phyloP scores from a whole-genome alignment of 2,329 filamentous ascomycete species.

The Pestalotiopsis sp. region DNA sequence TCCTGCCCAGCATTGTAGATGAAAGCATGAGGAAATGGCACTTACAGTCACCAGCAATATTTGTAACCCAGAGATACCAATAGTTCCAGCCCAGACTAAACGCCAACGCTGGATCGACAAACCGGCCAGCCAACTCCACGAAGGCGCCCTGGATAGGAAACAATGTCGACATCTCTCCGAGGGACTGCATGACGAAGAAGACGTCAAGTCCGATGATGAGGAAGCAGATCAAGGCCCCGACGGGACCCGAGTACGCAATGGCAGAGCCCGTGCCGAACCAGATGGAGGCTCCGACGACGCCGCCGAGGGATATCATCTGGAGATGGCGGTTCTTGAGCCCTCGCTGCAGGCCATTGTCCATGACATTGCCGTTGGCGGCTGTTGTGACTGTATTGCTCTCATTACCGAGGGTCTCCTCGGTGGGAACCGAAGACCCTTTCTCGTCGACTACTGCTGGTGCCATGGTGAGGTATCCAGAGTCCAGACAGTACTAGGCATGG shows the following conservation, averaged over 20 bases:
- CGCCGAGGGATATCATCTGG: slow-evolving; percentile 32
- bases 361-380: slow-evolving; percentile 27
- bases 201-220: slow-evolving; percentile 33
- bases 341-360: slow-evolving; percentile 29
- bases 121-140: slow-evolving; percentile 51
- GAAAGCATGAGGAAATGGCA: neutral
- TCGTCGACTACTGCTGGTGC: neutral
- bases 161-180: slow-evolving; percentile 58
- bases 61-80: slow-evolving; percentile 49
- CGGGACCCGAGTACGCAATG: slow-evolving; percentile 31
- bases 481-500: neutral
- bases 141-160: slow-evolving; percentile 57
- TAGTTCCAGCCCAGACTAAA: slow-evolving; percentile 53
- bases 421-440: neutral
- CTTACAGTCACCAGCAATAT: slow-evolving; percentile 26
- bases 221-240: slow-evolving; percentile 34
- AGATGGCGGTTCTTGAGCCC: slow-evolving; percentile 30
- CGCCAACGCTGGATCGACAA: slow-evolving; percentile 49
- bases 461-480: neutral
- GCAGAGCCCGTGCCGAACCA: slow-evolving; percentile 32
- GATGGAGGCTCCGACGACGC: slow-evolving; percentile 29
- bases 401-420: neutral
- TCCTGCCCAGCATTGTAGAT: neutral
- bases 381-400: slow-evolving; percentile 11
- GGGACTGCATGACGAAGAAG: slow-evolving; percentile 49